These are phyloP conservation scores for Rhodotorula glutinis DNA, from an alignment of 1,284 basidiomycete genomes.

Conservation along the genomic window DNA sequence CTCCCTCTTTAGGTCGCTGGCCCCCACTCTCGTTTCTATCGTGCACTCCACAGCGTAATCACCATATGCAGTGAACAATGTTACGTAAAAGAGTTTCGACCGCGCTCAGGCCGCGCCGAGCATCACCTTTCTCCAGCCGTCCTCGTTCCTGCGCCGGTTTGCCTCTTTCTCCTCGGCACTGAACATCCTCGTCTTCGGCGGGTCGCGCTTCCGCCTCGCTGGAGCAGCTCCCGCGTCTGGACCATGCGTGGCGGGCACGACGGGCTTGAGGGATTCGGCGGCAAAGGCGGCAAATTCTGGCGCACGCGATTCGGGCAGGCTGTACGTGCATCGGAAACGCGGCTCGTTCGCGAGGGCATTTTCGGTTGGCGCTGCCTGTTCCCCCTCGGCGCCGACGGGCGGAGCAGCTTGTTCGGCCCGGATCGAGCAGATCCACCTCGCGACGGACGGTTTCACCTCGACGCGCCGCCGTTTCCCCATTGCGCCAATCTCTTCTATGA, in stretches of 20 bases:
- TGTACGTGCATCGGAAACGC: slow-evolving; percentile 6
- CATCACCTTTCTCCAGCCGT: slow-evolving; percentile 20
- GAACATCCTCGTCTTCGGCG: slow-evolving; percentile 15
- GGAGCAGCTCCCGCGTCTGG: not conserved
- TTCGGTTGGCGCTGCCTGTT: not conserved
- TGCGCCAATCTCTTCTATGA: not conserved
- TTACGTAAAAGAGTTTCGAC: not conserved
- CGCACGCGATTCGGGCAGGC: slow-evolving; percentile 7
- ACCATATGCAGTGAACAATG: too few relatives aligned
- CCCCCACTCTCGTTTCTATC: too few relatives aligned
- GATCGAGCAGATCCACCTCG: slow-evolving; percentile 28
- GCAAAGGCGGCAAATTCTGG: not conserved
- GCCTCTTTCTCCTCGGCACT: slow-evolving; percentile 13
- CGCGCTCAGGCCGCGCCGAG: slow-evolving; percentile 14
- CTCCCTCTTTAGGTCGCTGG: too few relatives aligned
- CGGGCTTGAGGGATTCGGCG: not conserved
- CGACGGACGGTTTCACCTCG: slow-evolving; percentile 11
- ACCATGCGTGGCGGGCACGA: too few relatives aligned
- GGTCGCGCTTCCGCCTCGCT: not conserved
- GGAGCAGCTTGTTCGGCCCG: not conserved
- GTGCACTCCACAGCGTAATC: too few relatives aligned
- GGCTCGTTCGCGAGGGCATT: not conserved
- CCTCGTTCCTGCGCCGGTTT: slow-evolving; percentile 10
- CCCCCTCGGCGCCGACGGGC: not conserved
- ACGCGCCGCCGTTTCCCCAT: not conserved